Base-by-base conservation (phyloP, 2,329 filamentous ascomycete species). In the Aspergillus sp. region DNA sequence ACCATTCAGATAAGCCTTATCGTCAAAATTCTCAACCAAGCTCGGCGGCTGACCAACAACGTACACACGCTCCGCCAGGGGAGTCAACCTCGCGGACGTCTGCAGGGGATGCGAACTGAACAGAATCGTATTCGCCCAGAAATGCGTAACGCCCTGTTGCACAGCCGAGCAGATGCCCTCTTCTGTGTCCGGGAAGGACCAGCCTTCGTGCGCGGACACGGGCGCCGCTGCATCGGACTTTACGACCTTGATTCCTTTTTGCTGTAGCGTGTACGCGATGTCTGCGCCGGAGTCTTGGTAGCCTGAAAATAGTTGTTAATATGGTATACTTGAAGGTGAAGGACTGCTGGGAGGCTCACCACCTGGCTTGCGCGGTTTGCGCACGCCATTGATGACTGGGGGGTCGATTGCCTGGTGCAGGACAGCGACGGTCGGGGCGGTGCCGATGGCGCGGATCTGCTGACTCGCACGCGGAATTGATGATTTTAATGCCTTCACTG, bases 91-190 rank as follows among this genome's bases (percentile, higher is more conserved):
- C 1, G 62, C 17, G 0, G 78, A 81, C 0, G 59, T 71, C 56
- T 83, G 80, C 0, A 83, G 68, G 2, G 80, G 79, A 63, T 83
- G 80, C 0, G 72, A 71, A 0, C 73, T 71, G 61, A 82, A 83
- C 1, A 82, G 64, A 41, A 82, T 77, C 0, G 80, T 83, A 59
- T 83, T 83, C 1, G 79, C 78, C 79, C 80, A 82, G 3, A 82
- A 65, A 60, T 79, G 74, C 1, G 76, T 82, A 0, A 76, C 75
- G 0, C 78, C 77, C 38, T 66, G 65, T 3, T 71, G 51, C 1
- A 81, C 50, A 0, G 79, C 79, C 4, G 65, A 56, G 0, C 74
- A 44, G n/a, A 80, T 76, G 1, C 77, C 77, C 3, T 68, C 67
- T 56, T 78, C 75, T 7, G 74, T 77, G 57, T 80, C 78, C 2